Percentiles rank a stretch among this genome's conserved stretches.
phyloP scores from a whole-genome alignment of 495 filamentous ascomycete species.

The Xylaria longipes region DNA sequence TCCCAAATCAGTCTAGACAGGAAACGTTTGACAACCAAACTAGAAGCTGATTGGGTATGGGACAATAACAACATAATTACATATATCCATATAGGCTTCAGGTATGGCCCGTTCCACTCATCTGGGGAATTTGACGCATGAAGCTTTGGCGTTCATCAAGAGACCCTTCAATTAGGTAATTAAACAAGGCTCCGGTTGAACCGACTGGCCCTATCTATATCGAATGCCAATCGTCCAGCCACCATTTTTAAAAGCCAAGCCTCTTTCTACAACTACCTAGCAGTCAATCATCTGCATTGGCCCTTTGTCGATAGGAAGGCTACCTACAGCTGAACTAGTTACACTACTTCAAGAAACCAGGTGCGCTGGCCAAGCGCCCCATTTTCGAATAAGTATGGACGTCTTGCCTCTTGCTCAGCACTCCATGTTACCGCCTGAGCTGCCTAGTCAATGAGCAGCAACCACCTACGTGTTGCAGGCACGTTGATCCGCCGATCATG shows the following conservation, averaged over 20 bases:
- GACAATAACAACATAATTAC: slow-evolving; percentile 2
- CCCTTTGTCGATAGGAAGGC: slow-evolving; percentile 8
- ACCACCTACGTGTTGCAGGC: neutral
- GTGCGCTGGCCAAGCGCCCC: neutral
- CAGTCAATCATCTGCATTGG: slow-evolving; percentile 18
- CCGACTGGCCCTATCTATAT: neutral
- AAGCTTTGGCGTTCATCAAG: neutral
- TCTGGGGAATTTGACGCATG: slow-evolving; percentile 1
- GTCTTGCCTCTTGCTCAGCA: neutral
- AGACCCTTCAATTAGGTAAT: neutral
- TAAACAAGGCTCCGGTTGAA: neutral
- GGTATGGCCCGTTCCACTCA: neutral
- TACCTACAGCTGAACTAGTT: neutral
- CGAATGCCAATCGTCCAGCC: neutral
- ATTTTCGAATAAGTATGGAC: neutral
- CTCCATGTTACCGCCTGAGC: neutral
- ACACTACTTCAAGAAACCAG: neutral
- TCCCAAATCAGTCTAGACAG: neutral
- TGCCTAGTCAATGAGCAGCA: neutral
- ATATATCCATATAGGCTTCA: neutral
- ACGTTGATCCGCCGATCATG: neutral
- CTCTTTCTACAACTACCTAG: neutral
- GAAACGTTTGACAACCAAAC: neutral
- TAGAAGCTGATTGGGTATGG: neutral
- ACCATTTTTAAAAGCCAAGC: neutral